Conservation (phyloP, 345 rosid species). For the Populus alba region DNA sequence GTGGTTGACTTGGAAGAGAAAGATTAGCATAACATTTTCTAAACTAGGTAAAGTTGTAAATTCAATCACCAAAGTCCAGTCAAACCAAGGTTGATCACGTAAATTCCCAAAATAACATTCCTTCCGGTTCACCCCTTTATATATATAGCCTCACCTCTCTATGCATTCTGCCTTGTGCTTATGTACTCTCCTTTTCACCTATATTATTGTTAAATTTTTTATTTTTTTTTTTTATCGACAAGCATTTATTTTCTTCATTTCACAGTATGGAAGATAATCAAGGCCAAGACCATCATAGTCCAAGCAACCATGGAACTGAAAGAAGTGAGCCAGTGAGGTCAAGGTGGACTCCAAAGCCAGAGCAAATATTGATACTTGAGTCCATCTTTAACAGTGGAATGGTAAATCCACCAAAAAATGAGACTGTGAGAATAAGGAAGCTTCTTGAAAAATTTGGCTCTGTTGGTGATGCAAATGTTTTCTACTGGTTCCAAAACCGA, state of each 20-base stretch:
- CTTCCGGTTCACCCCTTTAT: conserved; percentile 25
- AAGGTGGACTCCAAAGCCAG: conserved; percentile 98
- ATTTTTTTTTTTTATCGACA: conserved; percentile 32
- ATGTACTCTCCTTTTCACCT: conserved; percentile 21
- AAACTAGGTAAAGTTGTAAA: conserved; percentile 9
- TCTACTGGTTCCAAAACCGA: conserved; percentile 99
- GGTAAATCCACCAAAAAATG: conserved; percentile 97
- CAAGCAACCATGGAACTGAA: conserved; percentile 34
- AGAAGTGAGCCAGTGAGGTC: conserved; percentile 80
- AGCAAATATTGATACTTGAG: conserved; percentile 95
- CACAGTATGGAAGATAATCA: conserved; percentile 67
- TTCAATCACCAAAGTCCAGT: neutral
- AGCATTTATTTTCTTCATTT: conserved; percentile 7
- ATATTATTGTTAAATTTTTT: conserved; percentile 7
- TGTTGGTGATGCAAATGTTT: conserved; percentile 96
- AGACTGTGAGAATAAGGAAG: conserved; percentile 84
- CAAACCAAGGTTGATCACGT: conserved; percentile 38
- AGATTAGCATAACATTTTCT: neutral
- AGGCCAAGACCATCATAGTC: conserved; percentile 44
- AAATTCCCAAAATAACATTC: conserved; percentile 39
- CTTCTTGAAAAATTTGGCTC: conserved; percentile 87
- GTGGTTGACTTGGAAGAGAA: too few relatives aligned
- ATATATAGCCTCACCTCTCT: conserved; percentile 28
- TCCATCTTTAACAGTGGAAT: conserved; percentile 97
- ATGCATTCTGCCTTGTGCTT: conserved; percentile 31